Evolutionary conservation across 1,284 basidiomycete species (phyloP).

Genomic region (Cutaneotrichosporon mucoides): DNA sequence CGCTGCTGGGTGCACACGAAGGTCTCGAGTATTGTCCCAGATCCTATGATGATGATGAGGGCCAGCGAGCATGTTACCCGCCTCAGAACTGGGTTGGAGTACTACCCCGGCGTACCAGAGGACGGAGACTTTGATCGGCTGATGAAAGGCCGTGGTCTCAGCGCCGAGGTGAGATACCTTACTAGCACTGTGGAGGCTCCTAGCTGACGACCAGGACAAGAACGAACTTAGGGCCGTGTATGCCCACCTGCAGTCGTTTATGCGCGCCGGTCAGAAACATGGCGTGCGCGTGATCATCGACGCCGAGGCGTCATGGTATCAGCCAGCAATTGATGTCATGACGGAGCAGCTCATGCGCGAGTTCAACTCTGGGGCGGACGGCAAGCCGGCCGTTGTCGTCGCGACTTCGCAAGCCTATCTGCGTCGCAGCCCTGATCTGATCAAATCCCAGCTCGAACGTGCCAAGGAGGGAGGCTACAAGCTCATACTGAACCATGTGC

Average conservation of each 20-base stretch:
- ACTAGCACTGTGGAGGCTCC: no score
- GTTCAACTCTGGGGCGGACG: neutral
- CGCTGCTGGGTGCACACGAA: constrained; percentile 2
- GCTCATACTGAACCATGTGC: neutral
- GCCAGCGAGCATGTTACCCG: neutral
- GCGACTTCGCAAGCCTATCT: constrained; percentile 1
- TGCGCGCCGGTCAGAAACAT: neutral
- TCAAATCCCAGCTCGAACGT: constrained; percentile 1
- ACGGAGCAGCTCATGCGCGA: constrained; percentile 10
- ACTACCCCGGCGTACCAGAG: constrained; percentile 1
- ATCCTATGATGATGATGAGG: neutral
- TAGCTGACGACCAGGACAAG: neutral
- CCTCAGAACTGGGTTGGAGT: neutral
- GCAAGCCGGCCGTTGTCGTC: neutral
- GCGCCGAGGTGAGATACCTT: neutral
- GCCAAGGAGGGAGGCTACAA: constrained; percentile 3
- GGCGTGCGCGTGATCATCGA: constrained; percentile 8
- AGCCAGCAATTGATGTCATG: constrained; percentile 5
- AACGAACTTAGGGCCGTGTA: neutral
- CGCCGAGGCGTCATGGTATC: constrained; percentile 6
- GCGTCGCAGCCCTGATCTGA: neutral
- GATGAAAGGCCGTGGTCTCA: neutral
- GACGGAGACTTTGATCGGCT: constrained; percentile 1
- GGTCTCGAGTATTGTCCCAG: neutral
- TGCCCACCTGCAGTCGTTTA: neutral